Evolutionary conservation across 345 rosid species (phyloP).

Genomic region (Pistacia integerrima): DNA sequence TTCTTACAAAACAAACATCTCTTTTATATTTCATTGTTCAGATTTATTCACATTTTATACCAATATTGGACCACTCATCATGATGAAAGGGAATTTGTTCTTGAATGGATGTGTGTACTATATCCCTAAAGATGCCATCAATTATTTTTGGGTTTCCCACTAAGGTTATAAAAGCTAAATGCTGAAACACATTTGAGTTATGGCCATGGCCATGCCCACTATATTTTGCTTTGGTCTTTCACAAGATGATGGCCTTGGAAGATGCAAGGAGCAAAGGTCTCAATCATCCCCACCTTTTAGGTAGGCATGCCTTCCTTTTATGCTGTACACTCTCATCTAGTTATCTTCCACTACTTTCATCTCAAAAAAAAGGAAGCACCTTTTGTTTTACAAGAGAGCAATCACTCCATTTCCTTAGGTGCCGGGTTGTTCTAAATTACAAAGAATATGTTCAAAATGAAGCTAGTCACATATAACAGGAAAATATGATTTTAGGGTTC

Average conservation of each 20-base stretch:
- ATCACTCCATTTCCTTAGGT: not conserved
- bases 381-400: not conserved
- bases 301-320: not conserved
- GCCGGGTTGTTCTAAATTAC: too few species aligned
- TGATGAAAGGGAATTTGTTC: too few species aligned
- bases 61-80: too few species aligned
- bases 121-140: not conserved
- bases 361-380: not conserved
- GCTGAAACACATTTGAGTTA: not conserved
- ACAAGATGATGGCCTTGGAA: not conserved
- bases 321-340: conserved; percentile 3
- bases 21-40: too few species aligned
- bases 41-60: too few species aligned
- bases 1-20: too few species aligned
- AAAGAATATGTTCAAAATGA: too few species aligned
- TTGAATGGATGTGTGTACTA: not conserved
- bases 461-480: too few species aligned
- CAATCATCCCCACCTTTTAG: not conserved
- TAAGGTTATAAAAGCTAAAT: not conserved
- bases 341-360: not conserved
- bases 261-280: not conserved
- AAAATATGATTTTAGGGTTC: too few species aligned
- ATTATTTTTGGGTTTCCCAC: not conserved
- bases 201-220: not conserved
- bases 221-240: too few species aligned